Percentiles rank a stretch among this genome's conserved stretches.
These are phyloP conservation scores for Neurospora hispaniola DNA, from an alignment of 495 filamentous ascomycete genomes.

Conservation along the genomic window DNA sequence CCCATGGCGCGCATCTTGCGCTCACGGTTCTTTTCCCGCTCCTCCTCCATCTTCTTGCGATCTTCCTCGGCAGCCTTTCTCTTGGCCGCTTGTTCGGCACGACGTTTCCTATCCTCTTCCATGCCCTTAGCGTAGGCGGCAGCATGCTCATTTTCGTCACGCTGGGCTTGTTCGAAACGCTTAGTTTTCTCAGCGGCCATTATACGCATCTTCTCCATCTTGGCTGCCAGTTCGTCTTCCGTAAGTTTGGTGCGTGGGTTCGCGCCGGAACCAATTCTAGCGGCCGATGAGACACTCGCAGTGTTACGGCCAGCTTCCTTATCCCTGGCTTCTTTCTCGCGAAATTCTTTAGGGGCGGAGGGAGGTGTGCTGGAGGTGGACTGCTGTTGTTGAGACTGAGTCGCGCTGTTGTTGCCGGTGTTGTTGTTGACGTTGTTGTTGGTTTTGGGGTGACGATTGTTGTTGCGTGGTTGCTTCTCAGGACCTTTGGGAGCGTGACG, in stretches of 20 bases:
- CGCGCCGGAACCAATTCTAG: slow-evolving; percentile 33
- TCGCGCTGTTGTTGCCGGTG: not conserved
- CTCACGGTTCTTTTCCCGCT: slow-evolving; percentile 36
- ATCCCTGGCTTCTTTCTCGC: not conserved
- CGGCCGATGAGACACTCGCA: slow-evolving; percentile 16
- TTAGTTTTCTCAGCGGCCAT: slow-evolving; percentile 35
- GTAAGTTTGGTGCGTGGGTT: slow-evolving; percentile 44
- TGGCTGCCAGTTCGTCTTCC: slow-evolving; percentile 38
- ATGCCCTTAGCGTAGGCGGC: slow-evolving; percentile 39
- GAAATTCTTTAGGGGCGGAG: slow-evolving; percentile 3
- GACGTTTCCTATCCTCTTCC: slow-evolving; percentile 37
- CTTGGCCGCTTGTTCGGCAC: slow-evolving; percentile 31
- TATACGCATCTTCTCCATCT: slow-evolving; percentile 41
- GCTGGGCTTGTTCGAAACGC: slow-evolving; percentile 39
- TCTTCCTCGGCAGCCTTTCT: slow-evolving; percentile 31
- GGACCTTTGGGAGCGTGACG: slow-evolving; percentile 22
- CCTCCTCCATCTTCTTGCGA: slow-evolving; percentile 36
- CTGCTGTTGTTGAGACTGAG: slow-evolving; percentile 1
- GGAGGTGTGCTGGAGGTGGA: slow-evolving; percentile 1
- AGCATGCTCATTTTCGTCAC: slow-evolving; percentile 40
- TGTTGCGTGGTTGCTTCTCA: slow-evolving; percentile 15
- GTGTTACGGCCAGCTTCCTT: slow-evolving; percentile 17
- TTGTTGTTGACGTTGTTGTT: not conserved
- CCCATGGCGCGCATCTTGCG: slow-evolving; percentile 38
- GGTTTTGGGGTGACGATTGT: not conserved